Conservation (phyloP, 495 filamentous ascomycete species). For the Parathielavia hyrcaniae region DNA sequence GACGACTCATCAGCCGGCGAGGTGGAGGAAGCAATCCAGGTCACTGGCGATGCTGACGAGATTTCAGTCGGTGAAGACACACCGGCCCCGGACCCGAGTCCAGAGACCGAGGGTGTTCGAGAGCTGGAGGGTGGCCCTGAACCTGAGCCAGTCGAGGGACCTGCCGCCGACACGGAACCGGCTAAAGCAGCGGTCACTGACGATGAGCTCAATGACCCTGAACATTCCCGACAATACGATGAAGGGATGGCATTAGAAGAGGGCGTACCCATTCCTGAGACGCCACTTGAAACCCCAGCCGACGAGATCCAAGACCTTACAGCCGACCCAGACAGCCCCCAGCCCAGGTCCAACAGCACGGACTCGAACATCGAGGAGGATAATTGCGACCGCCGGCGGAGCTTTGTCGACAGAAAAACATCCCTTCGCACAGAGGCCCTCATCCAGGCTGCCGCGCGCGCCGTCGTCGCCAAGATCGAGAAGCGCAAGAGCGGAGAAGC, state of each 20-base stretch:
- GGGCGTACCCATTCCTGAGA: too few species aligned
- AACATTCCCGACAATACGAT: neutral
- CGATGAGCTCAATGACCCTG: neutral
- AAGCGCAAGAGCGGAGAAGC: slow-evolving; percentile 16
- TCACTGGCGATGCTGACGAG: too few species aligned
- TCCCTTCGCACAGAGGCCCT: slow-evolving; percentile 36
- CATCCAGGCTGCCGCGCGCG: slow-evolving; percentile 42
- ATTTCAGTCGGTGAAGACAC: slow-evolving; percentile 1
- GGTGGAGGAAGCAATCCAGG: neutral
- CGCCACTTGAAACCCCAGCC: neutral
- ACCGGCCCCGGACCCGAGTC: slow-evolving; percentile 4
- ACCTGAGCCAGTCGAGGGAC: neutral
- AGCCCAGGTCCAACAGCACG: neutral
- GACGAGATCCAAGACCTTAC: neutral
- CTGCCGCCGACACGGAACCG: neutral
- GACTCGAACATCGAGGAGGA: slow-evolving; percentile 1
- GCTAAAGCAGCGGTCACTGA: neutral
- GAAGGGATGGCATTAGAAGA: neutral
- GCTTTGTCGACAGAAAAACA: slow-evolving; percentile 19
- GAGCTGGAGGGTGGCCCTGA: slow-evolving; percentile 14
- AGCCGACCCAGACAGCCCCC: neutral
- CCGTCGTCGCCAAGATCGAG: slow-evolving; percentile 37
- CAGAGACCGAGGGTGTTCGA: neutral
- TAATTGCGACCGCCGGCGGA: neutral
- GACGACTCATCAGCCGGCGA: neutral